Evolutionary conservation across 1,284 basidiomycete genomes (phyloP), one percentile per base, ranked within the genome.

Genomic region (Trichosporon faecale): DNA sequence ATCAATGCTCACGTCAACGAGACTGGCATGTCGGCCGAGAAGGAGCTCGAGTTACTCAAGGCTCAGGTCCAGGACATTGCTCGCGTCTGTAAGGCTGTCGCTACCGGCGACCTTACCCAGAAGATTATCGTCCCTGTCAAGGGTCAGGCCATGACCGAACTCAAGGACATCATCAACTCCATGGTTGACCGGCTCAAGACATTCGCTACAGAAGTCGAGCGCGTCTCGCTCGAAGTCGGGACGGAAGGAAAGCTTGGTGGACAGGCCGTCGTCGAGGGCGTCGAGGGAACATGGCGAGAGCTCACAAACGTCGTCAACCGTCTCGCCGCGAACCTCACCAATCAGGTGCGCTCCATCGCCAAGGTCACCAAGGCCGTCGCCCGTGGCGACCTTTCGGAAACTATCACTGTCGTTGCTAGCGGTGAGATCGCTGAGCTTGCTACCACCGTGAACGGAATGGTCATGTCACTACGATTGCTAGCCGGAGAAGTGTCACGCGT

Each of bases 381-480:
- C 0, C 86, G 91, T 72, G 97, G 97, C 64, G 97, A 99, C 85
- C 85, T 99, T 74, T 92, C 91, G 40, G 93, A 96, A 80, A 95
- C 97, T 80, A 98, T 99, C 76, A 94, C 96, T 69, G 95, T 99
- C 76, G 92, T 97, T 78, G 96, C 96, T 1, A 90, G 91, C 57
- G 96, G 97, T 49, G 97, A 99, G 84, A 98, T 99, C 68, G 86
- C 98, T 67, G 96, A 98, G 83, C 86, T 99, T 79, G 98, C 98
- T 85, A 94, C 95, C 73, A 99, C 95, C 44, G 95, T 99, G 82
- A 99, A 99, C 80, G 92, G 92, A 83, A 98, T 98, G 97, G 94
- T 86, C 57, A 90, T 95, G 74, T 87, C 92, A 78, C 86, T 98
- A 44, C 88, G 95, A 68, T 89, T 92, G 70, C 85, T 99, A 70